A percentile compares a stretch with the other conserved stretches of the same genome.
These are phyloP conservation scores for Saccharomycopsis oosterbeekiorum DNA, from an alignment of 805 yeast genomes.

Conservation along the genomic window DNA sequence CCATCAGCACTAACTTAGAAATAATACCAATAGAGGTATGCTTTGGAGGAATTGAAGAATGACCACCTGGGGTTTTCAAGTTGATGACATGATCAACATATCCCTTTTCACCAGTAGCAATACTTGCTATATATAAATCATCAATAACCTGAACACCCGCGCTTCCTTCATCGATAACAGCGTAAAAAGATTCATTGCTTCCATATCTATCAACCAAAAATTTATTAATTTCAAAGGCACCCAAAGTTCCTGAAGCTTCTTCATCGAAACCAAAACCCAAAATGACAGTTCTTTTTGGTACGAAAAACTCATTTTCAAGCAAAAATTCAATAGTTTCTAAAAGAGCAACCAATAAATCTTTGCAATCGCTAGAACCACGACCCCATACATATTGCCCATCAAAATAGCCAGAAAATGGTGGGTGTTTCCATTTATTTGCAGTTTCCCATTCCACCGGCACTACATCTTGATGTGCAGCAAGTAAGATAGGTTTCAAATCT, in stretches of 20 bases:
- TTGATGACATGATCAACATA: constrained; percentile 41
- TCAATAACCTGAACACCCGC: constrained; percentile 30
- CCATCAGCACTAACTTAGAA: constrained; percentile 42
- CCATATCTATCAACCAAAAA: constrained; percentile 49
- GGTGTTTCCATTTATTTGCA: constrained; percentile 47
- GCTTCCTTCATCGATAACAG: constrained; percentile 66
- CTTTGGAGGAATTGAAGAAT: constrained; percentile 70
- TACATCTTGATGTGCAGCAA: constrained; percentile 73
- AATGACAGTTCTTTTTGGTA: constrained; percentile 54
- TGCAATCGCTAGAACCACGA: constrained; percentile 71
- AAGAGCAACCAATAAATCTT: constrained; percentile 54
- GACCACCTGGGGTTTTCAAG: constrained; percentile 64
- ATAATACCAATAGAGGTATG: constrained; percentile 74
- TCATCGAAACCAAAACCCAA: constrained; percentile 74
- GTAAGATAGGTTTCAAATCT: constrained; percentile 49
- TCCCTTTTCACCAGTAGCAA: constrained; percentile 57
- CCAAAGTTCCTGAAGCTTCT: constrained; percentile 55
- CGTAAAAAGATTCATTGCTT: constrained; percentile 39
- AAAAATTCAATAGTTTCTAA: constrained; percentile 57
- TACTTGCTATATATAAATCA: constrained; percentile 42
- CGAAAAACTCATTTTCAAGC: constrained; percentile 37
- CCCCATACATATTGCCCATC: constrained; percentile 67
- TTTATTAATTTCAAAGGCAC: constrained; percentile 46
- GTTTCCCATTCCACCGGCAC: constrained; percentile 65
- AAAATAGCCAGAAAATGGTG: constrained; percentile 57